Percentiles rank a stretch among this genome's conserved stretches.
phyloP scores from a whole-genome alignment of 2,329 filamentous ascomycete species.

The Achaetomium macrosporum region DNA sequence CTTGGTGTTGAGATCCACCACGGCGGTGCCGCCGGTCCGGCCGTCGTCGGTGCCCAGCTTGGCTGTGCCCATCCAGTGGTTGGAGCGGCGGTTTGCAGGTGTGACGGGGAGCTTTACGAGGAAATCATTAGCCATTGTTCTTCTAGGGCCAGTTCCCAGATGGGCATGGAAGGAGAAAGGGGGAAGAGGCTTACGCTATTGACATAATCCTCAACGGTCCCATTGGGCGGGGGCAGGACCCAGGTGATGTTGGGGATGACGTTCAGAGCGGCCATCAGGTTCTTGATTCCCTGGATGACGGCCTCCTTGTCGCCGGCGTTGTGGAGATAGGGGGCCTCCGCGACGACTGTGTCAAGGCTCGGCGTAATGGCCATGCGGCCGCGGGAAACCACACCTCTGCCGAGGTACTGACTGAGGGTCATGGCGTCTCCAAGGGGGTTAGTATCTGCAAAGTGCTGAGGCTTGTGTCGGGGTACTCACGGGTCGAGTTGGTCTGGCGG shows the following conservation, averaged over 20 bases:
- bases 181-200: conserved; percentile 37
- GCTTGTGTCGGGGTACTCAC: conserved; percentile 12
- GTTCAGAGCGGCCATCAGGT: conserved; percentile 48
- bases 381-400: conserved; percentile 55
- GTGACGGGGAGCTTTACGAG: conserved; percentile 36
- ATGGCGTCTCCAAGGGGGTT: conserved; percentile 37
- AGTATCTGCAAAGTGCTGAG: neutral
- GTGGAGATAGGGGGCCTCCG: conserved; percentile 54
- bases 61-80: conserved; percentile 53
- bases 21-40: conserved; percentile 47
- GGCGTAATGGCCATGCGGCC: conserved; percentile 56
- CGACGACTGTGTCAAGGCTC: conserved; percentile 52
- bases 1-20: conserved; percentile 58
- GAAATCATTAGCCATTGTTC: conserved; percentile 3
- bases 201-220: conserved; percentile 51
- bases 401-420: conserved; percentile 56
- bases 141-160: too few relatives aligned
- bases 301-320: conserved; percentile 53
- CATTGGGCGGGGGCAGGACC: conserved; percentile 46
- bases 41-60: conserved; percentile 56
- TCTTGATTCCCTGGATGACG: conserved; percentile 60
- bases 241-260: conserved; percentile 51
- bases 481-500: conserved; percentile 24
- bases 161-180: conserved; percentile 4
- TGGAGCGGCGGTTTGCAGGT: conserved; percentile 37